Evolutionary conservation across 192 early-diverging fungal genomes (phyloP), one percentile per base, ranked within the genome.

Genomic region (Dissophora ornata): DNA sequence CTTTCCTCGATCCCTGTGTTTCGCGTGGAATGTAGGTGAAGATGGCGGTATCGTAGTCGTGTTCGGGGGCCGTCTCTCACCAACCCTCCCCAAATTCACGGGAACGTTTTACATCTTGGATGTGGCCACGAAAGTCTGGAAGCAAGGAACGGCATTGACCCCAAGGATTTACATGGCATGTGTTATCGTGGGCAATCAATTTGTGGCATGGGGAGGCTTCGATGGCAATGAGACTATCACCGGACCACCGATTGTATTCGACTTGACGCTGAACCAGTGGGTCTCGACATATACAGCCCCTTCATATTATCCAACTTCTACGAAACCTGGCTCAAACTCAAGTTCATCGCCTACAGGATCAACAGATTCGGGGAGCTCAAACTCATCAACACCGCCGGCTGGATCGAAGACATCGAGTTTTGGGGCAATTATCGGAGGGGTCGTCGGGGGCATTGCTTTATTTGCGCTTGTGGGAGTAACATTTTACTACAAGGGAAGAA

Each of bases 151-250:
- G 40, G 21, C 26, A 48, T 49, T 19, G n/a, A 34, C 19, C 2
- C 21, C 12, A 19, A 50, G 58, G 32, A 24, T 61, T 16, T 70
- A 70, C 29, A 52, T 40, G 32, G 58, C 58, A 19, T 70, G 68
- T 9, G 22, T 47, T 10, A 70, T 70, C 19, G 68, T 62, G 6
- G 68, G 58, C 0, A 34, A 38, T 42, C 68, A 70, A 18, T 56
- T 70, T 19, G n/a, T 70, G 6, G 44, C 52, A 1, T 70, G 68
- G 68, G 68, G 68, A 21, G 68, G 68, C 6, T 45, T 8, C 6
- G 29, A 70, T 29, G 51, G 36, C 6, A 32, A 45, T 0, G 24
- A 34, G 19, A 58, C 56, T 4, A 15, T 32, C 22, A 9, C 38
- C 1, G 68, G 58, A 24, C 50, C 58, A n/a, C 68, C 68, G 6